Evolutionary conservation across 2,329 filamentous ascomycete genomes (phyloP).

Genomic region (Sarocladiaceae sp.): DNA sequence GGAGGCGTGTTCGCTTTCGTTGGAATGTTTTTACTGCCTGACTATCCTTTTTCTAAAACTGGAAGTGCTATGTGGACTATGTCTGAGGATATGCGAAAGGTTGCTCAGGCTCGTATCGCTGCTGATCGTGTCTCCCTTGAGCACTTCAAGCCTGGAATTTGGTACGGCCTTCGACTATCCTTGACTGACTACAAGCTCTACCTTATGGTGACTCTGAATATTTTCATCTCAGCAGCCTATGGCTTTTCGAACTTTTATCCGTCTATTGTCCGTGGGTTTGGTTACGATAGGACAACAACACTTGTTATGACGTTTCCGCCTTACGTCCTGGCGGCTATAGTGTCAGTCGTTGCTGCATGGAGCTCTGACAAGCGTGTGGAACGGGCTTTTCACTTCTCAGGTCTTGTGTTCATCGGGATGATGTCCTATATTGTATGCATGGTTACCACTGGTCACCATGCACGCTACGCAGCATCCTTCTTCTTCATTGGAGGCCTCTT

Average conservation of each 20-base stretch:
- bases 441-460: conserved; percentile 15
- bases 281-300: conserved; percentile 21
- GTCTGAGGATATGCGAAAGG: conserved; percentile 10
- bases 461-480: conserved; percentile 19
- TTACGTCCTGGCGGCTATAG: conserved; percentile 22
- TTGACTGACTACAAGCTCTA: not conserved
- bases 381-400: conserved; percentile 13
- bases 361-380: conserved; percentile 22
- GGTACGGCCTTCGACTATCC: conserved; percentile 14
- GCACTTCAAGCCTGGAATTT: not conserved
- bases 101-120: conserved; percentile 15
- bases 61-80: conserved; percentile 14
- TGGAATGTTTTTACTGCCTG: conserved; percentile 15
- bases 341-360: conserved; percentile 24
- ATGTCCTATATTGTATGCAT: conserved; percentile 19
- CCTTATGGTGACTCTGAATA: not conserved
- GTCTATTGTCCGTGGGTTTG: conserved; percentile 24
- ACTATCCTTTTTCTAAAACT: conserved; percentile 13
- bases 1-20: conserved; percentile 34
- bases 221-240: conserved; percentile 13
- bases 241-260: conserved; percentile 26
- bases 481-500: conserved; percentile 17
- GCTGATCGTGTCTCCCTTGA: conserved; percentile 17
- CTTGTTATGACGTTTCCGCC: conserved; percentile 24
- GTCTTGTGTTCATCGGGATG: conserved; percentile 14